Percentiles rank a stretch among this genome's conserved stretches.
phyloP scores from a whole-genome alignment of 208 protist genomes.

The Crithidia brevicula region DNA sequence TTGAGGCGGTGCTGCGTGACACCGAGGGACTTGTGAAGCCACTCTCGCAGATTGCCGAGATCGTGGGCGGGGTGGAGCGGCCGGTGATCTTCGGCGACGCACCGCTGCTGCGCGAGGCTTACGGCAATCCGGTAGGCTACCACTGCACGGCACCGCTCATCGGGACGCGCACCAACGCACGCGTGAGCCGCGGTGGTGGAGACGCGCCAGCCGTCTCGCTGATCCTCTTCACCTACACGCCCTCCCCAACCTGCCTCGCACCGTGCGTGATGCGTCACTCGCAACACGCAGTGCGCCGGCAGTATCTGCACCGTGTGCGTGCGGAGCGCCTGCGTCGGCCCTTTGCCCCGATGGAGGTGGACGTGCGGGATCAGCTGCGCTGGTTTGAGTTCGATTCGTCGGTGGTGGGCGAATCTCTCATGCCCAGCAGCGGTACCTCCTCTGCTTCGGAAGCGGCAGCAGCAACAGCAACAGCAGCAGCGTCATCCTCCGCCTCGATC shows the following conservation, averaged over 20 bases:
- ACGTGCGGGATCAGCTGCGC: conserved; percentile 74
- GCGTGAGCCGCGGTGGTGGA: conserved; percentile 13
- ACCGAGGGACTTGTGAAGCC: conserved; percentile 32
- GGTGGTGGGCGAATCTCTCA: conserved; percentile 42
- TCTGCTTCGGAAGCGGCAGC: too few relatives aligned
- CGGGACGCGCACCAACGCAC: conserved; percentile 74
- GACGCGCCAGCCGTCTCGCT: conserved; percentile 59
- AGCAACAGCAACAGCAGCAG: background rate
- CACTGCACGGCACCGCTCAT: conserved; percentile 85
- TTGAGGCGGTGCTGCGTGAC: conserved; percentile 47
- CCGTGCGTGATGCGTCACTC: conserved; percentile 72
- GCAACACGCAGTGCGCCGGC: conserved; percentile 66
- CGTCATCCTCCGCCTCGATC: background rate
- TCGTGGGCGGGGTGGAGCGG: conserved; percentile 69
- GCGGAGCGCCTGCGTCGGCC: conserved; percentile 43
- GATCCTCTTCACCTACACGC: conserved; percentile 74
- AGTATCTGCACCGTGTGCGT: conserved; percentile 60
- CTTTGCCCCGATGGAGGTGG: conserved; percentile 73
- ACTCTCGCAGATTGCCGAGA: conserved; percentile 46
- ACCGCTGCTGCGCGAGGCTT: conserved; percentile 75
- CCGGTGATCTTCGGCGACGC: conserved; percentile 83
- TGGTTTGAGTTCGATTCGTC: conserved; percentile 70
- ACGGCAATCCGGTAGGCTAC: conserved; percentile 75
- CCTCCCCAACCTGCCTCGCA: conserved; percentile 46
- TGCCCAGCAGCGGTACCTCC: too few relatives aligned